A percentile compares a stretch with the other conserved stretches of the same genome.
Evolutionary conservation across 1,284 basidiomycete genomes (phyloP).

Genomic region (Puccinia coronata): DNA sequence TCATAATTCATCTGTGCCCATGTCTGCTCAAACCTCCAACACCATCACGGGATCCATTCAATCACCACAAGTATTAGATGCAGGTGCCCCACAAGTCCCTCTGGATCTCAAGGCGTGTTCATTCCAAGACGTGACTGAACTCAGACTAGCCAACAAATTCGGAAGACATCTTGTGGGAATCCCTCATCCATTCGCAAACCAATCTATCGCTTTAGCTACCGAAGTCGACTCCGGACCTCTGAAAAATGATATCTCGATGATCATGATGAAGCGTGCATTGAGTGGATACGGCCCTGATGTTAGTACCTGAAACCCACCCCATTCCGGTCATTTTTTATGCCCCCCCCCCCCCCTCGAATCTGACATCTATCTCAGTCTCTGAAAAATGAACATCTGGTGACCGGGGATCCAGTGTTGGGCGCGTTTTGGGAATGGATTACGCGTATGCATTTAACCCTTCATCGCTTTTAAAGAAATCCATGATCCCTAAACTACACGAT

Average conservation of each 20-base stretch:
- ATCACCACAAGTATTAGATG: neutral
- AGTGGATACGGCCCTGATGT: conserved; percentile 43
- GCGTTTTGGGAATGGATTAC: conserved; percentile 46
- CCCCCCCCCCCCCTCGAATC: neutral
- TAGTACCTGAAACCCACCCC: neutral
- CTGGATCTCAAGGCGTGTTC: conserved; percentile 4
- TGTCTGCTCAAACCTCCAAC: conserved; percentile 5
- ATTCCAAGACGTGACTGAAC: conserved; percentile 36
- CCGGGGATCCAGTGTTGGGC: conserved; percentile 11
- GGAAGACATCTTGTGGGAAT: conserved; percentile 30
- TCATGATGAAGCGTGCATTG: conserved; percentile 34
- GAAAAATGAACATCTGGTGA: conserved; percentile 32
- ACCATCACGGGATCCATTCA: neutral
- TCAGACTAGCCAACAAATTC: conserved; percentile 44
- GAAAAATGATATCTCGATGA: conserved; percentile 27
- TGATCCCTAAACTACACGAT: neutral
- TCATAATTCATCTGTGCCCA: neutral
- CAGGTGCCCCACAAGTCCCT: conserved; percentile 3
- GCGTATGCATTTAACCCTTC: neutral
- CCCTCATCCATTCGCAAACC: neutral
- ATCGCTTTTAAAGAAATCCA: neutral
- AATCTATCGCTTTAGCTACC: neutral
- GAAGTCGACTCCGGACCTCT: neutral
- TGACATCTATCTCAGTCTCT: conserved; percentile 14
- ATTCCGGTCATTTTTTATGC: neutral